phyloP scores from a whole-genome alignment of 257 asterid species.

The Solanum arcanum region DNA sequence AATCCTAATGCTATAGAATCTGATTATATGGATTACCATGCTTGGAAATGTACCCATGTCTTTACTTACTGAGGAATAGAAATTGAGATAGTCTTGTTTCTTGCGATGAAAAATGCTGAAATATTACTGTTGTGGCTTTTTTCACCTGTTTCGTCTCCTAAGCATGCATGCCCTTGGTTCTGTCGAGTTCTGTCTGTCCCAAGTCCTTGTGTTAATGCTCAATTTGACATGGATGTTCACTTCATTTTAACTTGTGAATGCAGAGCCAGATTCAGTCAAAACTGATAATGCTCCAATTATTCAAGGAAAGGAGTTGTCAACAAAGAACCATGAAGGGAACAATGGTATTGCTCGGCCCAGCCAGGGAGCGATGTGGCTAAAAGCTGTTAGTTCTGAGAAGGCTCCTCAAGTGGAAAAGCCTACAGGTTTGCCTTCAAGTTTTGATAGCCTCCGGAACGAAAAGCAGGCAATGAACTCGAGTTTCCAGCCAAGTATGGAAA shows the following conservation, averaged over 20 bases:
- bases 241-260: constrained; percentile 5
- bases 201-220: neutral
- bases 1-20: neutral
- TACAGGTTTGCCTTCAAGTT: constrained; percentile 20
- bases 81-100: neutral
- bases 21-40: neutral
- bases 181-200: neutral
- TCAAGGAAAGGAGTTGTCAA: constrained; percentile 33
- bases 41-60: neutral
- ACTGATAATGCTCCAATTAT: constrained; percentile 18
- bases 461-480: constrained; percentile 26
- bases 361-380: constrained; percentile 58
- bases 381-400: constrained; percentile 35
- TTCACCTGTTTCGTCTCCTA: neutral
- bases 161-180: neutral
- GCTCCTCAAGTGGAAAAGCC: constrained; percentile 42
- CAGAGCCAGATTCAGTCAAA: constrained; percentile 49
- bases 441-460: constrained; percentile 31
- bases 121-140: neutral
- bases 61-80: neutral
- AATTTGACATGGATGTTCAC: neutral
- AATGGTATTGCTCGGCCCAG: constrained; percentile 47
- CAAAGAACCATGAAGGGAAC: constrained; percentile 34
- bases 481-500: constrained; percentile 19
- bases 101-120: neutral